A percentile compares a stretch with the other conserved stretches of the same genome.
Conservation (phyloP, 2,329 filamentous ascomycete genomes). For the Penicillium hordei region DNA sequence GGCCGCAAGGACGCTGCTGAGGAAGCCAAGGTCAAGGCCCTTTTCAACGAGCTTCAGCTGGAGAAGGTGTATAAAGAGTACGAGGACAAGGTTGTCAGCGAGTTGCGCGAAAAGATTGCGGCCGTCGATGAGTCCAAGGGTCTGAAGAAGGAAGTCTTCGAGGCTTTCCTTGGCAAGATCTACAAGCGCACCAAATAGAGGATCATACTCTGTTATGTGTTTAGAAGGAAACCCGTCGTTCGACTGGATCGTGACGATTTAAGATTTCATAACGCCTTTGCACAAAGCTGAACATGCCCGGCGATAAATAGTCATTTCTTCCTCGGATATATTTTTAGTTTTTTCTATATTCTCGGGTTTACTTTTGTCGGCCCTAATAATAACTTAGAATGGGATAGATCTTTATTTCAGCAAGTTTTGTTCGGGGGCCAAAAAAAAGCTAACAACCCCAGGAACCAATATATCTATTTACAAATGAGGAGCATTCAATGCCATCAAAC, state of each 20-base stretch:
- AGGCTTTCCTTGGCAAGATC: constrained; percentile 90
- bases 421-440: background rate
- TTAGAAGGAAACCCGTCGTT: constrained; percentile 17
- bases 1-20: constrained; percentile 82
- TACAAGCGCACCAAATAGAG: constrained; percentile 94
- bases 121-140: constrained; percentile 82
- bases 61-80: constrained; percentile 82
- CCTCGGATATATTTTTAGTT: background rate
- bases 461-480: constrained; percentile 31
- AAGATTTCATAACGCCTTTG: background rate
- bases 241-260: constrained; percentile 7
- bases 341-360: background rate
- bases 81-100: constrained; percentile 81
- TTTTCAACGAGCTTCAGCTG: constrained; percentile 83
- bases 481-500: constrained; percentile 45
- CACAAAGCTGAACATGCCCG: background rate
- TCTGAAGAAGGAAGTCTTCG: constrained; percentile 86
- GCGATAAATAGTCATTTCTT: background rate
- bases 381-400: background rate
- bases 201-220: constrained; percentile 1
- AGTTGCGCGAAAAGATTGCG: constrained; percentile 73
- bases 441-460: background rate
- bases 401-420: background rate
- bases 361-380: background rate
- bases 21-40: constrained; percentile 82